A percentile compares a stretch with the other conserved stretches of the same genome.
These are phyloP conservation scores for Candida argentea DNA, from an alignment of 805 yeast species.

Conservation along the genomic window DNA sequence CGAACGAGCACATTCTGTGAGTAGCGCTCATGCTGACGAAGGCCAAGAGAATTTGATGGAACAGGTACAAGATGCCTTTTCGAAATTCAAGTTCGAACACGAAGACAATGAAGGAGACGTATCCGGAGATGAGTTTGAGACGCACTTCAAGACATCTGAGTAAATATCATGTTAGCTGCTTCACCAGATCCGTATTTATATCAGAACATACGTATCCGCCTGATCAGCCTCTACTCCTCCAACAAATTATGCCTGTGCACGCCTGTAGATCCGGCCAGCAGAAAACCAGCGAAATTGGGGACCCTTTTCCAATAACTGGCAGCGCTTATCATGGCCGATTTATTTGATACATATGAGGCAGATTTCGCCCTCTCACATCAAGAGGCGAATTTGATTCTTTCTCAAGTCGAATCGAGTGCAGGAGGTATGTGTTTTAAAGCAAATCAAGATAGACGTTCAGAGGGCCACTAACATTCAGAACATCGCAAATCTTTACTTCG, in stretches of 20 bases:
- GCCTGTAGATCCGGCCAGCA: too few species aligned
- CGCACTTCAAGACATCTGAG: too few species aligned
- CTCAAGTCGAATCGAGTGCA: constrained; percentile 38
- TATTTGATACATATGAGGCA: constrained; percentile 55
- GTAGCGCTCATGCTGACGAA: constrained; percentile 19
- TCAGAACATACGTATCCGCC: too few species aligned
- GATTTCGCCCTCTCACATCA: constrained; percentile 63
- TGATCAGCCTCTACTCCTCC: too few species aligned
- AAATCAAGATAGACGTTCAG: background rate
- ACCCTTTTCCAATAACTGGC: background rate
- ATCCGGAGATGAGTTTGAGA: constrained; percentile 48
- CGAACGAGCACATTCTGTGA: too few species aligned
- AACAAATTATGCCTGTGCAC: too few species aligned
- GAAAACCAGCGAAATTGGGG: background rate
- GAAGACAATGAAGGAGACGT: constrained; percentile 33
- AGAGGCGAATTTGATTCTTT: constrained; percentile 59
- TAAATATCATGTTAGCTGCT: too few species aligned
- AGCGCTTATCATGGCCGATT: constrained; percentile 40
- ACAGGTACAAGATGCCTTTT: constrained; percentile 27
- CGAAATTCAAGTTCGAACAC: constrained; percentile 17
- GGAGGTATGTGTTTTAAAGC: constrained; percentile 25
- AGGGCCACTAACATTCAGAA: constrained; percentile 24
- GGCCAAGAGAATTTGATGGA: constrained; percentile 23
- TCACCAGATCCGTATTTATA: too few species aligned
- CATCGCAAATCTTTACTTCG: constrained; percentile 45